Evolutionary conservation across 495 filamentous ascomycete species (phyloP).

Genomic region (Lepraria neglecta): DNA sequence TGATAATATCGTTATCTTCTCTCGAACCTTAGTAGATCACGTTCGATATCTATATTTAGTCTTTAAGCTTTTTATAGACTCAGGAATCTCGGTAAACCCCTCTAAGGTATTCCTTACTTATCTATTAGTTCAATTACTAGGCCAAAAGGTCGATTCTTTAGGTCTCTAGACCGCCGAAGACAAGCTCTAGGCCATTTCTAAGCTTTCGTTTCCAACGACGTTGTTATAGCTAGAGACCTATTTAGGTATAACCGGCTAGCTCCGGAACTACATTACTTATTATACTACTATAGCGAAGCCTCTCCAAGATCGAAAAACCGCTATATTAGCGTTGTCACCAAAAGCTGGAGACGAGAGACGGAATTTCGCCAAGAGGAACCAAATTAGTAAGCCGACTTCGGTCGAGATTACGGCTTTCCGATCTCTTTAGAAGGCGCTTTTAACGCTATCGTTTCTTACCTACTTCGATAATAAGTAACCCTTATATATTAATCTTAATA

Average conservation of each 20-base stretch:
- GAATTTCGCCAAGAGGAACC: not conserved
- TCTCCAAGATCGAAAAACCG: not conserved
- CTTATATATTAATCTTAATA: not conserved
- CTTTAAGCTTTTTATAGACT: not conserved
- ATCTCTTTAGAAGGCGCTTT: not conserved
- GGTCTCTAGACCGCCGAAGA: not conserved
- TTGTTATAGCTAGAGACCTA: not conserved
- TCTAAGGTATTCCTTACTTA: not conserved
- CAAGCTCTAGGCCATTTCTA: not conserved
- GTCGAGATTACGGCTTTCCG: not conserved
- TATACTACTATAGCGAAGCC: not conserved
- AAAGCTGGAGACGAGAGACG: not conserved
- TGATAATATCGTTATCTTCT: constrained; percentile 7
- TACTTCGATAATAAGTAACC: not conserved
- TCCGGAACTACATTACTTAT: not conserved
- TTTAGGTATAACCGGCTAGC: not conserved
- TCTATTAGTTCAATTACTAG: not conserved
- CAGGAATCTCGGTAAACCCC: not conserved
- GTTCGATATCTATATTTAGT: not conserved
- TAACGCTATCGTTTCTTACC: not conserved
- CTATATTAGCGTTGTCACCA: not conserved
- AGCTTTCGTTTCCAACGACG: not conserved
- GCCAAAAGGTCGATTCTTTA: not conserved
- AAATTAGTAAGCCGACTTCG: not conserved
- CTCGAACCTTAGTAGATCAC: not conserved